Base-by-base conservation (phyloP, 768 basidiomycete genomes). In the Fistulinella prunicolor region DNA sequence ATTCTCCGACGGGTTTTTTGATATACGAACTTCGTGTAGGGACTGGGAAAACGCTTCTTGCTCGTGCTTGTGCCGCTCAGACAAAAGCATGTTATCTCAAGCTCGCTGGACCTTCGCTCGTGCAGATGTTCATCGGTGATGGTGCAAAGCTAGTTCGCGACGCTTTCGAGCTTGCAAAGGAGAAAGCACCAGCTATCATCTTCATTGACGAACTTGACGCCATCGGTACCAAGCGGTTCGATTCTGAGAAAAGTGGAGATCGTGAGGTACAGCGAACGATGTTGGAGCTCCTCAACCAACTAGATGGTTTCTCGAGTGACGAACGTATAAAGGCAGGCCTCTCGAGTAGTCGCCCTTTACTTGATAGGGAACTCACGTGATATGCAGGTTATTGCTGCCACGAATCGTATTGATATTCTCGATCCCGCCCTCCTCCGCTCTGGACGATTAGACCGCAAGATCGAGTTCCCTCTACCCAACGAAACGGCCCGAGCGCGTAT, bases 81-180 rank as follows among this genome's bases (percentile, higher is more conserved):
- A 97, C 96, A 38, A 89, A 95, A 56, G 96, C 96, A 8, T 98
- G 95, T 68, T 99, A 95, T 67, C 80, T 99, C 55, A 98, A 99
- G 69, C 82, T 99, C 22, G 96, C 96, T 29, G 96, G 93, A 17
- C 95, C 96, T 21, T 94, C 94, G 42, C 80, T 99, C 44, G 96
- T 99, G 12, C 96, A 99, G 70, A 99, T 98, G 96, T 99, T 95
- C 69, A 99, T 99, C 57, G 96, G 96, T 70, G 96, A 98, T 67
- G 96, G 96, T 62, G 96, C 96, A 46, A 98, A 97, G 69, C 83
- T 99, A 42, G 96, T 99, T 19, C 90, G 96, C 38, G 96, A 99
- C 61, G 95, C 95, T 3, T 98, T 99, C 65, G 94, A 94, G 38
- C 78, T 99, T 38, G 96, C 96, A 16, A 98, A 97, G 70, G 90